Evolutionary conservation across 306 rosid genomes (phyloP).

Genomic region (Prosopis cineraria): DNA sequence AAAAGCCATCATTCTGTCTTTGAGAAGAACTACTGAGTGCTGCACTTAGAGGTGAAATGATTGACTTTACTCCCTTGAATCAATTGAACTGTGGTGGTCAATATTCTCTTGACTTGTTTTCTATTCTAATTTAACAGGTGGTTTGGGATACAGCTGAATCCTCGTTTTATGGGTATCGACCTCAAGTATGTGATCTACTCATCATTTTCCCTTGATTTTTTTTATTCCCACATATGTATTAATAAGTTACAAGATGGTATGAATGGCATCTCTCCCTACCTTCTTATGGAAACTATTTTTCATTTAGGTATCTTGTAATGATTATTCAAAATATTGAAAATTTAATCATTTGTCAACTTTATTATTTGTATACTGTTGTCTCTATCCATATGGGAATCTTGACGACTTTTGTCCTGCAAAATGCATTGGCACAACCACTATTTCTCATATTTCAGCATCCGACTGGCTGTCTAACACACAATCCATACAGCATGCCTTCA

Average conservation of each 20-base stretch:
- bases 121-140: slow-evolving; percentile 64
- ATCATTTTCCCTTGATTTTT: slow-evolving; percentile 28
- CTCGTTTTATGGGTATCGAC: slow-evolving; percentile 86
- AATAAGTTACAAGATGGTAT: slow-evolving; percentile 10
- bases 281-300: background rate
- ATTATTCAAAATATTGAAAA: slow-evolving; percentile 11
- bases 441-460: background rate
- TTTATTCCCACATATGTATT: slow-evolving; percentile 15
- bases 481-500: background rate
- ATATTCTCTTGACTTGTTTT: slow-evolving; percentile 27
- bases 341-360: background rate
- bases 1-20: background rate
- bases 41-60: slow-evolving; percentile 1
- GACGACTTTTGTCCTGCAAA: slow-evolving; percentile 13
- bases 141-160: slow-evolving; percentile 96
- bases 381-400: background rate
- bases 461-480: background rate
- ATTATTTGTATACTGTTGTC: background rate
- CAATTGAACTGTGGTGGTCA: slow-evolving; percentile 25
- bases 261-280: background rate
- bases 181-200: slow-evolving; percentile 81
- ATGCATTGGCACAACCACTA: background rate
- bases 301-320: background rate
- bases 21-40: background rate
- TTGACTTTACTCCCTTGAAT: slow-evolving; percentile 25